phyloP scores from a whole-genome alignment of 1,284 basidiomycete species.

The Amylostereum chailletii region DNA sequence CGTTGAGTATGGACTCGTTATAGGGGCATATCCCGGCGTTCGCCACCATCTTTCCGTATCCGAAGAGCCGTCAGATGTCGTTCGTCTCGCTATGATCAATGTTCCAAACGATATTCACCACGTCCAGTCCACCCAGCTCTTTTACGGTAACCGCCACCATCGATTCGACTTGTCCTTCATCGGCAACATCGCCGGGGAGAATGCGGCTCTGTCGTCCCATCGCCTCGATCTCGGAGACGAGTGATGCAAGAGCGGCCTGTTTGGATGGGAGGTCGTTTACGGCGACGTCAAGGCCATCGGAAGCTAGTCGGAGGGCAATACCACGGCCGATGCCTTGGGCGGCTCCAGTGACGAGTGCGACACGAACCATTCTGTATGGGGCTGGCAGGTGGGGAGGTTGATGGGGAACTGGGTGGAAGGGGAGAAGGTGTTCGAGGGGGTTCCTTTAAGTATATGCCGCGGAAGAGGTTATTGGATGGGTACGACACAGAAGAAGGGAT shows the following conservation, averaged over 20 bases:
- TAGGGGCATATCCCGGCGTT: conserved; percentile 30
- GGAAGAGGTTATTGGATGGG: no score
- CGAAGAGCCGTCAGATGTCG: not conserved
- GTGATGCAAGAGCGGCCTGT: conserved; percentile 18
- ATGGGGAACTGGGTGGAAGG: not conserved
- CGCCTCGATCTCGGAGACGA: conserved; percentile 23
- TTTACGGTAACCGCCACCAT: conserved; percentile 24
- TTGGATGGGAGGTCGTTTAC: conserved; percentile 26
- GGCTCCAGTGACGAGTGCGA: conserved; percentile 32
- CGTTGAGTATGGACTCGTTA: conserved; percentile 6
- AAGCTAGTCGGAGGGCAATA: conserved; percentile 31
- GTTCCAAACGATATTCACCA: conserved; percentile 4
- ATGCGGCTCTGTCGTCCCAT: conserved; percentile 21
- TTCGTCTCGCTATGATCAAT: not conserved
- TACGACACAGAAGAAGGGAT: no score
- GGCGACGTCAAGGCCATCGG: conserved; percentile 29
- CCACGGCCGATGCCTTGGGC: conserved; percentile 34
- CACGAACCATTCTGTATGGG: conserved; percentile 6
- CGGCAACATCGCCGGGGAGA: conserved; percentile 17
- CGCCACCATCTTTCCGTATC: conserved; percentile 20
- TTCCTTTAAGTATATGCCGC: no score
- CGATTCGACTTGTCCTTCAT: conserved; percentile 24
- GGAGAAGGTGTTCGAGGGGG: no score
- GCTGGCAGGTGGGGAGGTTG: no score
- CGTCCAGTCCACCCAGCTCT: conserved; percentile 18